phyloP scores from a whole-genome alignment of 164 flowering plant genomes.

The Vitis rupestris region DNA sequence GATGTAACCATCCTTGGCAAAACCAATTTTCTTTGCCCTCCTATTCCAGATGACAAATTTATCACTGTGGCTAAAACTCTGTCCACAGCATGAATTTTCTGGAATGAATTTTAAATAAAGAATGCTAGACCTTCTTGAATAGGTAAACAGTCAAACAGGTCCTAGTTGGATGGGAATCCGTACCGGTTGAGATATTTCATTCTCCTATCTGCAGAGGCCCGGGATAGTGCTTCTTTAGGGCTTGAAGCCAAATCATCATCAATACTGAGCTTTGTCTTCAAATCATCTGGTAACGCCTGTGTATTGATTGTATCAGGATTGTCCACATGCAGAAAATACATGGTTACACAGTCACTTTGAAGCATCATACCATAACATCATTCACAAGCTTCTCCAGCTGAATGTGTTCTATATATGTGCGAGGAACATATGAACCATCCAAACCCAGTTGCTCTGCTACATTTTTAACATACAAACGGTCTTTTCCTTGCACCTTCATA shows the following conservation, averaged over 20 bases:
- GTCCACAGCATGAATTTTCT: neutral
- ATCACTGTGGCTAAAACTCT: constrained; percentile 23
- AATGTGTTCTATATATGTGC: constrained; percentile 95
- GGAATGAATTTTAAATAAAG: no score
- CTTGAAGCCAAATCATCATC: constrained; percentile 82
- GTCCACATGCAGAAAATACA: constrained; percentile 2
- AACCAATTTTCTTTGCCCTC: neutral
- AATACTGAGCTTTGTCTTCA: constrained; percentile 88
- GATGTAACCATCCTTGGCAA: neutral
- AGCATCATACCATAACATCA: constrained; percentile 82
- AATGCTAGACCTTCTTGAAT: no score
- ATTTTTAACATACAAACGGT: constrained; percentile 59
- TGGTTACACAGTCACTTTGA: neutral
- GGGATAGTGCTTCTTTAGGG: constrained; percentile 81
- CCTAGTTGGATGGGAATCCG: no score
- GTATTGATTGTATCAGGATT: constrained; percentile 19
- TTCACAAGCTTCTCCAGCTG: constrained; percentile 94
- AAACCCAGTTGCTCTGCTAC: constrained; percentile 79
- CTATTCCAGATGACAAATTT: neutral
- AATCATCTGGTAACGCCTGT: constrained; percentile 93
- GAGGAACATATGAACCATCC: constrained; percentile 90
- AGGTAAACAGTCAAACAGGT: neutral
- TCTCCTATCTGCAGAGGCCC: constrained; percentile 78
- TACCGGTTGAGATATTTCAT: constrained; percentile 57
- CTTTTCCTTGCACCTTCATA: constrained; percentile 91